These are phyloP conservation scores for Naganishia sp. DNA, from an alignment of 1,284 basidiomycete genomes.

Conservation along the genomic window DNA sequence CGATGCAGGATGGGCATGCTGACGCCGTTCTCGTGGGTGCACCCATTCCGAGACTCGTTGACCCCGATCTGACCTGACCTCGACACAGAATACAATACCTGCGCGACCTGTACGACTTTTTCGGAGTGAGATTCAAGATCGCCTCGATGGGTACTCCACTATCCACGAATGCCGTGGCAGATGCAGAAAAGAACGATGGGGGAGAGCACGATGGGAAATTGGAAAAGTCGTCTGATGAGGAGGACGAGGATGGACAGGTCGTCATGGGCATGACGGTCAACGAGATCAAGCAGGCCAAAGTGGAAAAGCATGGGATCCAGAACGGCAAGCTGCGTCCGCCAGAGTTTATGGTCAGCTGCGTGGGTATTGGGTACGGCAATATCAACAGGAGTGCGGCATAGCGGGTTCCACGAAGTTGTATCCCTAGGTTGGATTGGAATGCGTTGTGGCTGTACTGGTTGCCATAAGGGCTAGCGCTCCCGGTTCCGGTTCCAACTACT, in stretches of 20 bases:
- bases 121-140: conserved; percentile 67
- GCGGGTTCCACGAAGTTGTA: conserved; percentile 3
- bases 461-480: no score
- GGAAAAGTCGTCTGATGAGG: conserved; percentile 34
- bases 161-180: conserved; percentile 14
- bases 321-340: conserved; percentile 33
- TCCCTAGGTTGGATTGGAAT: not conserved
- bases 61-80: not conserved
- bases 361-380: conserved; percentile 57
- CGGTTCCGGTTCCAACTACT: no score
- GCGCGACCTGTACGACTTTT: conserved; percentile 76
- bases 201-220: conserved; percentile 29
- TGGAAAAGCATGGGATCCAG: conserved; percentile 24
- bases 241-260: conserved; percentile 20
- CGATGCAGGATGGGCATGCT: conserved; percentile 81
- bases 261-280: conserved; percentile 33
- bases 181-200: not conserved
- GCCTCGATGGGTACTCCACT: conserved; percentile 39
- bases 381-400: conserved; percentile 56
- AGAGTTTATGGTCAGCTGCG: conserved; percentile 53
- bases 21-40: conserved; percentile 73
- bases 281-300: conserved; percentile 34
- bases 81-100: conserved; percentile 80
- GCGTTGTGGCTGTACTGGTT: no score
- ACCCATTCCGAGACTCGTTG: conserved; percentile 4